Evolutionary conservation across 495 filamentous ascomycete genomes (phyloP).

Genomic region (Talaromyces stipitatus): DNA sequence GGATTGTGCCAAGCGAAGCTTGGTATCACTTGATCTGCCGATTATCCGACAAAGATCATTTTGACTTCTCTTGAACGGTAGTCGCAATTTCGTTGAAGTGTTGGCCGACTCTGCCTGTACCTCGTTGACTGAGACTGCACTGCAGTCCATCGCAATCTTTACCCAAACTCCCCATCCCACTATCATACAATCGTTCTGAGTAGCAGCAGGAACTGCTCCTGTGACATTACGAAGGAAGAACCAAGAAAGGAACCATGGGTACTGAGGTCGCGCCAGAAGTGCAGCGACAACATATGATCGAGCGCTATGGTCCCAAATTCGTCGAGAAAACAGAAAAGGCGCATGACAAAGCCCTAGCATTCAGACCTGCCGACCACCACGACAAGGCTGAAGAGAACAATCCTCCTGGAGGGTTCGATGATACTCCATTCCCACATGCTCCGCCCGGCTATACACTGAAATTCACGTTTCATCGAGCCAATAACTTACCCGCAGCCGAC

Average conservation of each 20-base stretch:
- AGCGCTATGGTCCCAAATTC: slow-evolving; percentile 35
- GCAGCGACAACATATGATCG: slow-evolving; percentile 1
- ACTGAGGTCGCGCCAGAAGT: neutral
- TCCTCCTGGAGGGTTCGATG: slow-evolving; percentile 73
- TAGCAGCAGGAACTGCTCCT: neutral
- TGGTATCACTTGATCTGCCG: neutral
- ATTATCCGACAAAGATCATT: neutral
- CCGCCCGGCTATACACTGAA: slow-evolving; percentile 75
- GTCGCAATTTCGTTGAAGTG: neutral
- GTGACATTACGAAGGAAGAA: neutral
- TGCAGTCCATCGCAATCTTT: neutral
- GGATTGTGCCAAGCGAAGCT: neutral
- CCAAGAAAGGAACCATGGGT: neutral
- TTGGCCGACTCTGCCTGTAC: neutral
- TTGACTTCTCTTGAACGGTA: neutral
- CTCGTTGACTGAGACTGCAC: neutral
- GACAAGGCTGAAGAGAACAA: slow-evolving; percentile 25
- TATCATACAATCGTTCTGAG: neutral
- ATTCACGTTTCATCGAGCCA: slow-evolving; percentile 75
- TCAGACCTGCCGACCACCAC: slow-evolving; percentile 18
- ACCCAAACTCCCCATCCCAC: neutral
- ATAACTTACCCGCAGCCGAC: slow-evolving; percentile 75
- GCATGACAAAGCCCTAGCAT: slow-evolving; percentile 38
- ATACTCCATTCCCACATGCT: slow-evolving; percentile 64
- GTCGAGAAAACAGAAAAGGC: slow-evolving; percentile 51